Conservation (phyloP, 345 rosid species). For the Eucalyptus camaldulensis region DNA sequence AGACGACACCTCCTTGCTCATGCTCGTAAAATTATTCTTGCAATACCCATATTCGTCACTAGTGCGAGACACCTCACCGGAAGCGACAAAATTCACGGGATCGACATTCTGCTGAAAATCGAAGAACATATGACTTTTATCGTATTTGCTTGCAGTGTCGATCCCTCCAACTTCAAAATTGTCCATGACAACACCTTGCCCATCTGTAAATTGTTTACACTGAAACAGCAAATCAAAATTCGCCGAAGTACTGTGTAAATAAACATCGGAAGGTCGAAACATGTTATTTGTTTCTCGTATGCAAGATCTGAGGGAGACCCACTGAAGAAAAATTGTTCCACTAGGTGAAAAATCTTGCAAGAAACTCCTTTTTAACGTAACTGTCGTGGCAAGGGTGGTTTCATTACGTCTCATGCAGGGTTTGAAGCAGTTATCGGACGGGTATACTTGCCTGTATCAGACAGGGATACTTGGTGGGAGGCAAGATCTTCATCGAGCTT, state of each 20-base stretch:
- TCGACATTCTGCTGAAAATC: conserved; percentile 21
- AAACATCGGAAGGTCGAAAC: conserved; percentile 24
- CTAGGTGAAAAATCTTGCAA: conserved; percentile 50
- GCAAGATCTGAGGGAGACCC: conserved; percentile 22
- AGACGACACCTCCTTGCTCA: conserved; percentile 5
- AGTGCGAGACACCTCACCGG: conserved; percentile 49
- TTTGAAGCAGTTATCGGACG: conserved; percentile 3
- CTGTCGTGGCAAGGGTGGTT: conserved; percentile 13
- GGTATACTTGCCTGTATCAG: not conserved
- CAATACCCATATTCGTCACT: conserved; percentile 9
- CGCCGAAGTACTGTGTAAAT: conserved; percentile 14
- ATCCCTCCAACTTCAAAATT: conserved; percentile 24
- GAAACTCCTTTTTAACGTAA: conserved; percentile 1
- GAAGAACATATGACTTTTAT: not conserved
- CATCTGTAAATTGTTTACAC: conserved; percentile 38
- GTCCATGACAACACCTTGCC: conserved; percentile 31
- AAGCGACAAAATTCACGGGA: conserved; percentile 23
- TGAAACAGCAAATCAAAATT: conserved; percentile 27
- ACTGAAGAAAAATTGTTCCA: conserved; percentile 18
- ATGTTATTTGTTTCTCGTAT: not conserved
- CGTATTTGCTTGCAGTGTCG: not conserved
- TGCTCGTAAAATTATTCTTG: conserved; percentile 8
- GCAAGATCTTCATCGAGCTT: not conserved
- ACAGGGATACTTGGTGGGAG: not conserved
- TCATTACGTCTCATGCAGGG: conserved; percentile 15